These are phyloP conservation scores for Colletotrichum spinosum DNA, from an alignment of 2,329 filamentous ascomycete species.

Conservation along the genomic window DNA sequence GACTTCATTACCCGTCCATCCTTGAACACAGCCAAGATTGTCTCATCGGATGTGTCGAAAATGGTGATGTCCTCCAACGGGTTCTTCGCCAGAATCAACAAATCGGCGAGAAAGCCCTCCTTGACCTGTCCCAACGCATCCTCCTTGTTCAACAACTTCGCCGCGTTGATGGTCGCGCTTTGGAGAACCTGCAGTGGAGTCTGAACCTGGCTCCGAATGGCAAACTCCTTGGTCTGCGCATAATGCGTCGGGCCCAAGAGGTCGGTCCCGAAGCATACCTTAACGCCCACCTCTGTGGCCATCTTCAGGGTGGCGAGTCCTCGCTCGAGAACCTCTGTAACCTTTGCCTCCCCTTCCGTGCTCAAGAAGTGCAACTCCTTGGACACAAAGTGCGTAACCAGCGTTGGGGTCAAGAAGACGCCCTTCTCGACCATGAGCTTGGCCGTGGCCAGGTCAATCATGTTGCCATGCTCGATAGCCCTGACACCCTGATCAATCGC, in stretches of 20 bases:
- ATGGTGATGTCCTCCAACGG: constrained; percentile 65
- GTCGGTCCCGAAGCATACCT: constrained; percentile 64
- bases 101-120: constrained; percentile 62
- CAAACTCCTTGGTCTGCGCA: constrained; percentile 9
- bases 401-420: constrained; percentile 64
- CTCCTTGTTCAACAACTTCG: constrained; percentile 58
- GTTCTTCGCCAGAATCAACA: constrained; percentile 63
- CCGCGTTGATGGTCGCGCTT: constrained; percentile 57
- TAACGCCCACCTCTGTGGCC: constrained; percentile 63
- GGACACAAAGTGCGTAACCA: constrained; percentile 63
- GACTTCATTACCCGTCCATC: too few relatives aligned
- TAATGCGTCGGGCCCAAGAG: constrained; percentile 42
- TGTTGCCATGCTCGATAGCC: constrained; percentile 62
- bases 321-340: constrained; percentile 57
- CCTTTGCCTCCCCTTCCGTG: constrained; percentile 58
- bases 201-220: constrained; percentile 4
- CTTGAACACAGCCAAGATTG: too few relatives aligned
- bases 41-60: constrained; percentile 48
- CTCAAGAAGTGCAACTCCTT: constrained; percentile 57
- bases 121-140: constrained; percentile 61
- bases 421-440: constrained; percentile 60
- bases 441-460: constrained; percentile 56
- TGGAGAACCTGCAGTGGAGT: constrained; percentile 41
- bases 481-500: constrained; percentile 65
- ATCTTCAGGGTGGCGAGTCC: constrained; percentile 60